A percentile compares a stretch with the other conserved stretches of the same genome.
Conservation (phyloP, 345 rosid genomes). For the Hirschfeldia incana region DNA sequence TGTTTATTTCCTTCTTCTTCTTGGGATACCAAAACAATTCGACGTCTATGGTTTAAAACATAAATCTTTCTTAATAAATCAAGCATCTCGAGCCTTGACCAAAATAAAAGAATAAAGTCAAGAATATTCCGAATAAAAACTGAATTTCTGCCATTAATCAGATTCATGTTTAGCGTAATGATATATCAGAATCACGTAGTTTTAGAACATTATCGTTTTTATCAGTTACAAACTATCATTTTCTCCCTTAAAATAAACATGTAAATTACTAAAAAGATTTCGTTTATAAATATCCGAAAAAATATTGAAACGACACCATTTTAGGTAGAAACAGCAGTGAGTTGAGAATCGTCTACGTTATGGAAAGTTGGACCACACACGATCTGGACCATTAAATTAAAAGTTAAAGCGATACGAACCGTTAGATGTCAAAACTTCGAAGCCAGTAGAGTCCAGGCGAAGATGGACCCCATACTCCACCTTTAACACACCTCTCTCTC, state of each 20-base stretch:
- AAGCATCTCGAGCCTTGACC: not conserved
- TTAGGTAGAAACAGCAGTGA: not conserved
- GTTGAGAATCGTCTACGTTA: conserved; percentile 1
- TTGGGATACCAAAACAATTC: not conserved
- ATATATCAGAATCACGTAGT: not conserved
- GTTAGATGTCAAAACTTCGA: conserved; percentile 25
- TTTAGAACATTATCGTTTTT: conserved; percentile 8
- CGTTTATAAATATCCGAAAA: not conserved
- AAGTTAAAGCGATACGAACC: not conserved
- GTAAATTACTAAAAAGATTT: not conserved
- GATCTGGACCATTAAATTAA: conserved; percentile 35
- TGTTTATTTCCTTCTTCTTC: not conserved
- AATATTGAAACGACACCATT: not conserved
- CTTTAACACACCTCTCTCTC: conserved; percentile 22
- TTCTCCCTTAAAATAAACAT: not conserved
- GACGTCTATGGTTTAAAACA: not conserved
- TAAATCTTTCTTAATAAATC: not conserved
- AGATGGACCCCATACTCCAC: conserved; percentile 27
- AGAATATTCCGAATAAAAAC: not conserved
- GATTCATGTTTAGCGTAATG: conserved; percentile 8
- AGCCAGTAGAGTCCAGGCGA: conserved; percentile 25
- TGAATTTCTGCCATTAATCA: not conserved
- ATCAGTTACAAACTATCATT: conserved; percentile 2
- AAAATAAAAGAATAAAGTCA: conserved; percentile 1
- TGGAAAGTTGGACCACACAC: conserved; percentile 10